Conservation (phyloP, 768 basidiomycete genomes). For the Leccinum imitatum region DNA sequence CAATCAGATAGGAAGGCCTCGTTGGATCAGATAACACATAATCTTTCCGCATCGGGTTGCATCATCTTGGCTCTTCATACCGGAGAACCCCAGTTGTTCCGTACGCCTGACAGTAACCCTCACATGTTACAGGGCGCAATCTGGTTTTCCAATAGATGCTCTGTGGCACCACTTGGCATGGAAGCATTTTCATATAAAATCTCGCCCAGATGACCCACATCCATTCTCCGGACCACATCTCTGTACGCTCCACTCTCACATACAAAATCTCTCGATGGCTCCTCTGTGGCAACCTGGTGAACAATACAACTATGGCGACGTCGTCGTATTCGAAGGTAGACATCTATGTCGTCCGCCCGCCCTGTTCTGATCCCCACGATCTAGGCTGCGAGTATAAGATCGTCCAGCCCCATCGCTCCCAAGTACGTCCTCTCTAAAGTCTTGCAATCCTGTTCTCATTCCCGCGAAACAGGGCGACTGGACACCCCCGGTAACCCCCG, state of each 20-base stretch:
- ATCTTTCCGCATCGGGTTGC: conserved; percentile 13
- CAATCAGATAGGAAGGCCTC: not conserved
- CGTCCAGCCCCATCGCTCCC: conserved; percentile 69
- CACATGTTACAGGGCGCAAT: not conserved
- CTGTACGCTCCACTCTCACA: conserved; percentile 8
- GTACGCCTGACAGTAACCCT: not conserved
- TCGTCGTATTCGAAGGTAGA: conserved; percentile 58
- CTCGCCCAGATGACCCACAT: not conserved
- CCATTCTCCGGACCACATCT: conserved; percentile 4
- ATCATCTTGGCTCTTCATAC: conserved; percentile 7
- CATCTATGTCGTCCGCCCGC: not conserved
- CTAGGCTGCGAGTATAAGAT: conserved; percentile 59
- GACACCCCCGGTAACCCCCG: conserved; percentile 60
- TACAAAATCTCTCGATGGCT: conserved; percentile 35
- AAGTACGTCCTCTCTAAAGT: conserved; percentile 40
- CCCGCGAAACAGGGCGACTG: conserved; percentile 53
- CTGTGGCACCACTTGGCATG: conserved; percentile 4
- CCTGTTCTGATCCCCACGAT: conserved; percentile 13
- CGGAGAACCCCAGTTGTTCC: not conserved
- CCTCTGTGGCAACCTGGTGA: conserved; percentile 62
- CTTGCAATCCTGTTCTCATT: conserved; percentile 1
- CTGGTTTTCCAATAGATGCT: conserved; percentile 9
- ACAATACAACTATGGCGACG: conserved; percentile 51
- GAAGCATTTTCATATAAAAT: conserved; percentile 24
- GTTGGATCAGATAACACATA: conserved; percentile 28